These are phyloP conservation scores for Aphanomyces invadans DNA, from an alignment of 352 stramenopile species.

Conservation along the genomic window DNA sequence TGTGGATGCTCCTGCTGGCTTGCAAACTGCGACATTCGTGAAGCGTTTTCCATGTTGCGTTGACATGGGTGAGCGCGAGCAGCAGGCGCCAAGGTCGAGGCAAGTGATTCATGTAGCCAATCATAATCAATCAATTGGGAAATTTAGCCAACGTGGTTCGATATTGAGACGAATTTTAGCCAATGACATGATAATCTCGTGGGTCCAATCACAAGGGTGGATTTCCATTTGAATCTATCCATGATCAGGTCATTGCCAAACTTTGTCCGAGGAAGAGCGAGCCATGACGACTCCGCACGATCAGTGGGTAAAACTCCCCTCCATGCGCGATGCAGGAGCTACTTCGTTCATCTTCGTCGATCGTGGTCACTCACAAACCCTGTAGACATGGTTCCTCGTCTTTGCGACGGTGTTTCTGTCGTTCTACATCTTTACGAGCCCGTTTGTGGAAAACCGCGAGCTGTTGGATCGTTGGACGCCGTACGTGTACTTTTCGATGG, in stretches of 20 bases:
- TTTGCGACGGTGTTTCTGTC: conserved; percentile 72
- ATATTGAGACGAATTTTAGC: no score
- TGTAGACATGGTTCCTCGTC: conserved; percentile 74
- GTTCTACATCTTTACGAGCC: conserved; percentile 86
- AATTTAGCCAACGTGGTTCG: no score
- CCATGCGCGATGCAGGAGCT: no score
- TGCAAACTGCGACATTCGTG: no score
- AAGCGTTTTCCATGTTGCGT: background rate
- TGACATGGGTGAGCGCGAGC: background rate
- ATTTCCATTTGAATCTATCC: background rate
- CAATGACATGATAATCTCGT: background rate
- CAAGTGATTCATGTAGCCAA: no score
- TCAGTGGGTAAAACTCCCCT: conserved; percentile 6
- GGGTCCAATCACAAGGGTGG: background rate
- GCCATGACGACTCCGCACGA: conserved; percentile 1
- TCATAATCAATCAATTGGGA: background rate
- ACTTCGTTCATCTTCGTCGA: no score
- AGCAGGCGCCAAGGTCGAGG: no score
- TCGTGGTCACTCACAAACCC: background rate
- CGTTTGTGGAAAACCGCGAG: conserved; percentile 78
- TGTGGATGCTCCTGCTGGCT: no score
- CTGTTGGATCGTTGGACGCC: conserved; percentile 78
- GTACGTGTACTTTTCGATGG: conserved; percentile 84
- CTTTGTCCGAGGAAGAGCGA: background rate
- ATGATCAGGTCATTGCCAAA: background rate